A percentile compares a stretch with the other conserved stretches of the same genome.
Conservation (phyloP, 208 protist species). For the Leishmania mexicana region DNA sequence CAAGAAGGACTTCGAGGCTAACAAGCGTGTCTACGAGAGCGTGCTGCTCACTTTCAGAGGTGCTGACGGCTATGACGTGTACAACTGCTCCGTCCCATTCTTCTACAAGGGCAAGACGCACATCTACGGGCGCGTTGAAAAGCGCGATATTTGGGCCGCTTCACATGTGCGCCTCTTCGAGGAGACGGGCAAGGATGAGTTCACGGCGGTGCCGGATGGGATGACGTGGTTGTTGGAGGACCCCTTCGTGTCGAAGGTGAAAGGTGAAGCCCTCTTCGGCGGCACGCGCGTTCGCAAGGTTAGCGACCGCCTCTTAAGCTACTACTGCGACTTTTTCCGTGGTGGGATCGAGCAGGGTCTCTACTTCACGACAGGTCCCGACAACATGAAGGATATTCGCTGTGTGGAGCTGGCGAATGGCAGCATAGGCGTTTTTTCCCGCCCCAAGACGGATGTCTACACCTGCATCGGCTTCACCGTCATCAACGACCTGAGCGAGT, state of each 20-base stretch:
- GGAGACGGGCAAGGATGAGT: conserved; percentile 67
- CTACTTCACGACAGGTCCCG: conserved; percentile 52
- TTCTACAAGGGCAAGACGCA: conserved; percentile 47
- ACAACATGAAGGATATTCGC: conserved; percentile 68
- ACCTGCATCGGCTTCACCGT: conserved; percentile 65
- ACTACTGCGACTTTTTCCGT: conserved; percentile 66
- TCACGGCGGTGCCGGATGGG: conserved; percentile 37
- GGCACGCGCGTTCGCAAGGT: conserved; percentile 55
- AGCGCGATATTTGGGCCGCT: conserved; percentile 46
- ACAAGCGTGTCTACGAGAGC: conserved; percentile 44
- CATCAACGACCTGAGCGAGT: conserved; percentile 49
- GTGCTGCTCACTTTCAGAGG: conserved; percentile 51
- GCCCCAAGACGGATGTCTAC: conserved; percentile 50
- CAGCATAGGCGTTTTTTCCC: conserved; percentile 67
- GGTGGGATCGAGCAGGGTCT: conserved; percentile 42
- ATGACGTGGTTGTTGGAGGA: conserved; percentile 64
- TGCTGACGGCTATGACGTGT: conserved; percentile 60
- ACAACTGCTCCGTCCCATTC: conserved; percentile 68
- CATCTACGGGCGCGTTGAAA: conserved; percentile 60
- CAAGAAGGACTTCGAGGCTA: conserved; percentile 45
- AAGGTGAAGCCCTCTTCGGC: conserved; percentile 55
- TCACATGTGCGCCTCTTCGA: conserved; percentile 57
- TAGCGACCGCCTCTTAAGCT: conserved; percentile 37
- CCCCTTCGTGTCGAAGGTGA: conserved; percentile 50
- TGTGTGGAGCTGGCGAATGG: conserved; percentile 46